Conservation (phyloP, 345 rosid species). For the Gossypium raimondii region DNA sequence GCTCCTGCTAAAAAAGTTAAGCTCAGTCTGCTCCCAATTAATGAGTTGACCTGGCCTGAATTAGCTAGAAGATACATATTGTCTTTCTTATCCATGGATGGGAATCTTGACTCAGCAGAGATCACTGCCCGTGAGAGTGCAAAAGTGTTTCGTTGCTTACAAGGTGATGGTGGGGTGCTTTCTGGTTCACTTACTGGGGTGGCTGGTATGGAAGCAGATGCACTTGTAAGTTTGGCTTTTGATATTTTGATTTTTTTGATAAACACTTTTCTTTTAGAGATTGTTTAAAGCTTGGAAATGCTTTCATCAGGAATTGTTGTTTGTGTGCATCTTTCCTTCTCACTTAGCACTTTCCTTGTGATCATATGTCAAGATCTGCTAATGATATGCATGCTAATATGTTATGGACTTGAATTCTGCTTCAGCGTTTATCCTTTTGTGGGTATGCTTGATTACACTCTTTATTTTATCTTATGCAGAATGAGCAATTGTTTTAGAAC, state of each 20-base stretch:
- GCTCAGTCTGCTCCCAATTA: constrained; percentile 74
- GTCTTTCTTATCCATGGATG: constrained; percentile 80
- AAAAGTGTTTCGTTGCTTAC: constrained; percentile 83
- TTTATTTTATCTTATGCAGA: not conserved
- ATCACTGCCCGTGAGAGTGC: constrained; percentile 75
- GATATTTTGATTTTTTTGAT: not conserved
- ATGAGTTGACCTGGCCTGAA: constrained; percentile 94
- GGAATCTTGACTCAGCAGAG: constrained; percentile 83
- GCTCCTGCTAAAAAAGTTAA: constrained; percentile 56
- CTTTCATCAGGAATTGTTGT: not conserved
- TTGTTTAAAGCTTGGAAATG: constrained; percentile 1
- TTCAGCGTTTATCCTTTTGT: not conserved
- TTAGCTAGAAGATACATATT: constrained; percentile 79
- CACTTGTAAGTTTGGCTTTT: constrained; percentile 59
- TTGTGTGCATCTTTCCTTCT: too few relatives aligned
- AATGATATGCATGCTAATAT: not conserved
- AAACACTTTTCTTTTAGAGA: not conserved
- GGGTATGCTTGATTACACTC: not conserved
- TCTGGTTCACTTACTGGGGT: constrained; percentile 93
- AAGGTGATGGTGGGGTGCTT: constrained; percentile 96
- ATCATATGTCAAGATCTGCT: not conserved
- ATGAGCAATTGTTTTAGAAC: not conserved
- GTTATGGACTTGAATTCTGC: not conserved
- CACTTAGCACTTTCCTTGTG: not conserved
- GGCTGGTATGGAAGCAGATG: constrained; percentile 96